Evolutionary conservation across 129 eudicot species (phyloP), one percentile per base, ranked within the genome.

Genomic region (Apium graveolens): DNA sequence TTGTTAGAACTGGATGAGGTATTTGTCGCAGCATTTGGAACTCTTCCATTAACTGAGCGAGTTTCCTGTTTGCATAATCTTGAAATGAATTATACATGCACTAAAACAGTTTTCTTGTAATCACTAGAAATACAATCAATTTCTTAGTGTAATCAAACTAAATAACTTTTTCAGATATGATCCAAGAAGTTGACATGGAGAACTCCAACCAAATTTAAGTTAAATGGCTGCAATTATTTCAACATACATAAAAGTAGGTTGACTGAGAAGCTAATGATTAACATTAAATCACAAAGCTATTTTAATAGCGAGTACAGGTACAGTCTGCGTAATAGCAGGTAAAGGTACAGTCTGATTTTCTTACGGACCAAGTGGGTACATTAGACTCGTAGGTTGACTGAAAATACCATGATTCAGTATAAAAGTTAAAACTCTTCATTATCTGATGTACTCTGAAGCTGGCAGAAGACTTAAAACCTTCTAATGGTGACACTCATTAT

Each of bases 41-140:
- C 51, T 72, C 76, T 72, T 72, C 74, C 46, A 70, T 21, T 18
- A 70, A 41, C 74, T 3, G 27, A 8, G 1, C 27, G 74, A 32
- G 74, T 70, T 70, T 37, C 74, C 76, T 72, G 76, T 72, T 38
- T 72, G 20, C 18, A 39, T 41, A 72, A 43, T 72, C 9, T 66
- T 66, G 21, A 27, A 31, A 66, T 65, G 4, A 13, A 66, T 32
- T 39, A 66, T 66, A 6, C 74, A 70, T 31, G 27, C 45, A 70
- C 8, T 38, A 27, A 70, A 17, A 66, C 1, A 31, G 17, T 70
- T 18, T 37, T 16, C 46, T 37, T 18, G 14, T 37, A 11, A 37
- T 20, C 27, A 70, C n/a, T 37, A 65, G 12, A 37, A 20, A 39
- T 37, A 34, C 34, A 38, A 71, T 7, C 45, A 39, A 71, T 69